Evolutionary conservation across 1,284 basidiomycete genomes (phyloP).

Genomic region (Puccinia hordei): DNA sequence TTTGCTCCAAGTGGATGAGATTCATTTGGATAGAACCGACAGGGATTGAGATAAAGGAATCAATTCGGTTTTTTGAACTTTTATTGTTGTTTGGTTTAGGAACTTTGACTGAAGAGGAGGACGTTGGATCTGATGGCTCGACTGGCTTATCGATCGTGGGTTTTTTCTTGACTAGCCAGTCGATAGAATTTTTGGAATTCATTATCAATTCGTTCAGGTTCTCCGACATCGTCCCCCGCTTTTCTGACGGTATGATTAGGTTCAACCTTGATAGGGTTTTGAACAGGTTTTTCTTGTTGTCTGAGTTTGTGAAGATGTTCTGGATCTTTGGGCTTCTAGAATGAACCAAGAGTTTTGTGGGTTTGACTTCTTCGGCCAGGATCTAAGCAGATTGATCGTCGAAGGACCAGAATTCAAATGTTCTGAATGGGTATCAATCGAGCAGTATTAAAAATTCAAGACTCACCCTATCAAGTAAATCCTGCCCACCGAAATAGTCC

Average conservation of each 20-base stretch:
- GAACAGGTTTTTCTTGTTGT: slow-evolving; percentile 29
- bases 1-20: slow-evolving; percentile 37
- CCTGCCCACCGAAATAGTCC: slow-evolving; percentile 79
- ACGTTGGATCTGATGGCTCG: not conserved
- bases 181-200: slow-evolving; percentile 76
- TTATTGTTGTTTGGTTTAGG: not conserved
- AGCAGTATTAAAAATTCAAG: not conserved
- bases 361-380: slow-evolving; percentile 31
- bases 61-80: not conserved
- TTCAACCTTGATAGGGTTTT: slow-evolving; percentile 60
- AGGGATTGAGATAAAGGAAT: slow-evolving; percentile 22
- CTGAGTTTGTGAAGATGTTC: slow-evolving; percentile 76
- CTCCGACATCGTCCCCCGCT: slow-evolving; percentile 89
- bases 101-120: not conserved
- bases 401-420: not conserved
- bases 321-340: slow-evolving; percentile 71
- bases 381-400: not conserved
- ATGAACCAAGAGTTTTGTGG: slow-evolving; percentile 78
- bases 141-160: not conserved
- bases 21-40: slow-evolving; percentile 43
- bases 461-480: slow-evolving; percentile 76
- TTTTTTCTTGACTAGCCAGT: slow-evolving; percentile 80
- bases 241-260: slow-evolving; percentile 90
- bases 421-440: not conserved
- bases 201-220: slow-evolving; percentile 78